A percentile compares a stretch with the other conserved stretches of the same genome.
Conservation (phyloP, 192 early-diverging fungal genomes). For the Linnemannia exigua region DNA sequence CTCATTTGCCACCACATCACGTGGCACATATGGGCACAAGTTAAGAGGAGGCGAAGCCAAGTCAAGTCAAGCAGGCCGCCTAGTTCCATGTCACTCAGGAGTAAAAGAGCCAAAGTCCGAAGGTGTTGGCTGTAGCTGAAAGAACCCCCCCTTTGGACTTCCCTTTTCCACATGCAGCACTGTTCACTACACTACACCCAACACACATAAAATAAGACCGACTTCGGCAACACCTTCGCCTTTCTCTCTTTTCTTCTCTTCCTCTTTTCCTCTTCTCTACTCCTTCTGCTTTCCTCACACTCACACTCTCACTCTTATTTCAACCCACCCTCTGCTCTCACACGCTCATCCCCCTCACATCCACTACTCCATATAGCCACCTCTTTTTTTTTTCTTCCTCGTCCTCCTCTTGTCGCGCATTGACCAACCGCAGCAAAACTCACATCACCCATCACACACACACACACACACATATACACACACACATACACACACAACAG, state of each 20-base stretch:
- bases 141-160: background rate
- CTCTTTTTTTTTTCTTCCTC: background rate
- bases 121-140: too few species aligned
- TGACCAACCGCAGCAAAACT: constrained; percentile 10
- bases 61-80: background rate
- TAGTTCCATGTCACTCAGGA: too few species aligned
- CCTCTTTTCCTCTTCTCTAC: background rate
- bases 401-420: background rate
- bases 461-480: background rate
- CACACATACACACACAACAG: background rate
- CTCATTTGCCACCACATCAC: background rate
- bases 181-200: too few species aligned
- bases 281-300: background rate
- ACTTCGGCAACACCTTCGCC: background rate
- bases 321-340: background rate
- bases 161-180: background rate
- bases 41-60: background rate
- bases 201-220: background rate
- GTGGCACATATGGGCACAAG: background rate
- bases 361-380: background rate
- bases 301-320: background rate
- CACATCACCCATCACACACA: background rate
- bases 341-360: background rate
- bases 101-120: too few species aligned
- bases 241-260: constrained; percentile 1